Evolutionary conservation across 306 rosid genomes (phyloP).

Genomic region (Vigna mungo): DNA sequence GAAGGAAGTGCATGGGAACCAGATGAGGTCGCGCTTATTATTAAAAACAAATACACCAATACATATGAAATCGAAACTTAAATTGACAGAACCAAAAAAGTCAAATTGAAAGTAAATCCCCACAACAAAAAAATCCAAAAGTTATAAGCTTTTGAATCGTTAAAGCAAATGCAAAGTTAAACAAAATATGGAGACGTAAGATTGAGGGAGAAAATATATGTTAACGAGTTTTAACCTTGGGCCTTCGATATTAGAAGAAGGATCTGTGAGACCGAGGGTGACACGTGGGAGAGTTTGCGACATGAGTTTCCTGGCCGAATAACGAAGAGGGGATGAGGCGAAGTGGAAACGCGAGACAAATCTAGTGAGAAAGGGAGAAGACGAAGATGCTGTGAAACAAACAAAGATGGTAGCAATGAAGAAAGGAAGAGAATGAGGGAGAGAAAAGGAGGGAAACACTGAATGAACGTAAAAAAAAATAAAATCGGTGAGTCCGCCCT

Average conservation of each 20-base stretch:
- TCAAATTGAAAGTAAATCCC: conserved; percentile 19
- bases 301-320: conserved; percentile 64
- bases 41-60: neutral
- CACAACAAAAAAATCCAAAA: conserved; percentile 28
- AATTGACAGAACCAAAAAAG: neutral
- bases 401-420: conserved; percentile 48
- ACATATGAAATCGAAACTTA: conserved; percentile 38
- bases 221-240: conserved; percentile 55
- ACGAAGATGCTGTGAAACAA: conserved; percentile 48
- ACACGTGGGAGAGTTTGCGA: conserved; percentile 74
- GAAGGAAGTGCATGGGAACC: no score
- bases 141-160: neutral
- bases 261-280: conserved; percentile 92
- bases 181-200: conserved; percentile 17
- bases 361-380: conserved; percentile 52
- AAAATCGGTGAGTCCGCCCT: no score
- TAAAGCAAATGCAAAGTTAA: neutral
- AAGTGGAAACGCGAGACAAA: conserved; percentile 54
- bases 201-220: neutral
- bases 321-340: conserved; percentile 46
- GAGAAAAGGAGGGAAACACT: no score
- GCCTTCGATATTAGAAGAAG: conserved; percentile 58
- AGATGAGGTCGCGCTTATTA: no score
- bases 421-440: no score
- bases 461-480: no score